Base-by-base conservation (phyloP, 2,329 filamentous ascomycete species). In the Sordariomycetes sp. region DNA sequence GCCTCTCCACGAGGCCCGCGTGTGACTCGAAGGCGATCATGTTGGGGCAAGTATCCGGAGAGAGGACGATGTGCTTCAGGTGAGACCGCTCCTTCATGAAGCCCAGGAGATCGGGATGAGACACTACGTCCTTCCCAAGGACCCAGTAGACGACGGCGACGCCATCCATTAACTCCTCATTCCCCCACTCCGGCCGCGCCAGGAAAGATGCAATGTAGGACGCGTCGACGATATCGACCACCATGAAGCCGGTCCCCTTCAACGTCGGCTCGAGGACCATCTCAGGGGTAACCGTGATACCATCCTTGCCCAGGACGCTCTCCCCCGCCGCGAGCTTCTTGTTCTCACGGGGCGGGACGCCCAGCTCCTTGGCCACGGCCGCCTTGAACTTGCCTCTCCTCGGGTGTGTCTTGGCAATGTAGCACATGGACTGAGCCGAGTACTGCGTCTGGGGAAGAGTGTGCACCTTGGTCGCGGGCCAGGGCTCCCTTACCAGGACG, bases 341-440 rank as follows among this genome's bases (percentile, higher is more conserved):
- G 68, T 78, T 95, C 54, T 85, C 73, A 0, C 62, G 67, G 56
- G 74, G 77, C 22, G 72, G 70, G 0, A 97, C 79, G 1, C 85
- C 85, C 2, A 90, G 72, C 32, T 73, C 75, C 60, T 73, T 76
- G 0, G 90, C 92, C 58, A 76, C 81, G 53, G 78, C 67, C 0
- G 81, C 72, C 60, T 89, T 77, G 65, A 99, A 96, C 64, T 86
- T 92, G 56, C 94, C 94, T 57, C 94, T 82, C 57, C 86, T 79
- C 42, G 84, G 76, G 61, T 90, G 82, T 57, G 82, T 83, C 63
- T 89, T 88, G 66, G 95, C 79, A 59, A 99, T 85, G 69, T 99
- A 99, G 59, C 87, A 95, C 63, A 96, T 74, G 6, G 89, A 85
- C 53, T 85, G 82, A 32, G 75, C 74, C 1, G 81, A 81, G 5